Percentiles rank a stretch among this genome's conserved stretches.
Conservation (phyloP, 225 moss, liverwort and hornwort genomes). For the Marchantia paleacea region DNA sequence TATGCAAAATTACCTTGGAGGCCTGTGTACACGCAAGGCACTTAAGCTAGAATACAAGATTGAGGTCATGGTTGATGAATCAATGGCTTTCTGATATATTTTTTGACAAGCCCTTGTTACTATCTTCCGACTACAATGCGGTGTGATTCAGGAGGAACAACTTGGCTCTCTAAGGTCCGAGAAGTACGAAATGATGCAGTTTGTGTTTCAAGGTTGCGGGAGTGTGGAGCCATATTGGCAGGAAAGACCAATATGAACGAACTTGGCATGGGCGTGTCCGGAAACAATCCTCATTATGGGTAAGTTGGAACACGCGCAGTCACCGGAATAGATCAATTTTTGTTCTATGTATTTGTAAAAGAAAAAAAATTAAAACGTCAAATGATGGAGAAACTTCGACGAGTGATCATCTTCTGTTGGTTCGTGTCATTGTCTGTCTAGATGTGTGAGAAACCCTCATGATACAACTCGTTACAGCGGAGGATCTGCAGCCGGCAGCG, state of each 20-base stretch:
- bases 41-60: no score
- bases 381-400: not conserved
- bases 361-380: no score
- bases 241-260: slow-evolving; percentile 28
- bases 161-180: slow-evolving; percentile 15
- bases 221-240: slow-evolving; percentile 20
- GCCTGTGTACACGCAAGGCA: no score
- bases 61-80: no score
- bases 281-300: slow-evolving; percentile 24
- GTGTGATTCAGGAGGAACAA: slow-evolving; percentile 14
- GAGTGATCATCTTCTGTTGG: not conserved
- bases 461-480: slow-evolving; percentile 6
- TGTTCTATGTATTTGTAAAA: no score
- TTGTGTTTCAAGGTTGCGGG: slow-evolving; percentile 16
- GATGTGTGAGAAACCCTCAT: slow-evolving; percentile 19
- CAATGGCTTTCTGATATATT: no score
- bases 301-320: not conserved
- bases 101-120: no score
- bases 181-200: slow-evolving; percentile 3
- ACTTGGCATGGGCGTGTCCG: slow-evolving; percentile 17
- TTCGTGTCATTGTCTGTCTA: not conserved
- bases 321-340: no score
- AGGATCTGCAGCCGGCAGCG: slow-evolving; percentile 16
- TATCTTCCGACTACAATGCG: no score
- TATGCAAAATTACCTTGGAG: no score